Evolutionary conservation across 805 yeast species (phyloP).

Genomic region (Candida namnaoensis): DNA sequence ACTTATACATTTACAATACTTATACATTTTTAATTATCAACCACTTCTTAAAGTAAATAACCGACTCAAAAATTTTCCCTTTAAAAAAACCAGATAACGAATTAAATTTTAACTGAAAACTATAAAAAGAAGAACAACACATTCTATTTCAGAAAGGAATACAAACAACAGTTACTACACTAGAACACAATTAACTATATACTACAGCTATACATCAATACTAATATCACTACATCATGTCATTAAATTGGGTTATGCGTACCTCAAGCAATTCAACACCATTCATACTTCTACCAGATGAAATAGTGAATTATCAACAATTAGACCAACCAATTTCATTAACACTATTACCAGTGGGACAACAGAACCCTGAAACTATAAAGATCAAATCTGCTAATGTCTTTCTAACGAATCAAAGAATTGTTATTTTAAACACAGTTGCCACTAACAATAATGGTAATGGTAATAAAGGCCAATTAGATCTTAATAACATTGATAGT

Average conservation of each 20-base stretch:
- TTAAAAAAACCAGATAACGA: no score
- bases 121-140: no score
- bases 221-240: conserved; percentile 10
- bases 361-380: conserved; percentile 13
- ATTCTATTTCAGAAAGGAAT: no score
- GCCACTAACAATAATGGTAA: conserved; percentile 9
- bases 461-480: conserved; percentile 27
- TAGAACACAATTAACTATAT: no score
- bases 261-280: conserved; percentile 7
- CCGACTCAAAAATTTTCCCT: no score
- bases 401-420: conserved; percentile 31
- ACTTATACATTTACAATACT: no score
- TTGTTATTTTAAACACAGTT: conserved; percentile 23
- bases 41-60: no score
- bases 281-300: conserved; percentile 18
- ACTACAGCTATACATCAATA: neutral
- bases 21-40: no score
- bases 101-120: no score
- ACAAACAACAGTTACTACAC: no score
- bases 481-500: conserved; percentile 12
- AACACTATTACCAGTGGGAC: conserved; percentile 11
- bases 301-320: conserved; percentile 9
- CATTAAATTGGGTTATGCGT: conserved; percentile 21
- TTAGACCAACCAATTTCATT: conserved; percentile 8
- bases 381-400: conserved; percentile 23